These are phyloP conservation scores for Myxozyma neglecta DNA, from an alignment of 805 yeast genomes.

Conservation along the genomic window DNA sequence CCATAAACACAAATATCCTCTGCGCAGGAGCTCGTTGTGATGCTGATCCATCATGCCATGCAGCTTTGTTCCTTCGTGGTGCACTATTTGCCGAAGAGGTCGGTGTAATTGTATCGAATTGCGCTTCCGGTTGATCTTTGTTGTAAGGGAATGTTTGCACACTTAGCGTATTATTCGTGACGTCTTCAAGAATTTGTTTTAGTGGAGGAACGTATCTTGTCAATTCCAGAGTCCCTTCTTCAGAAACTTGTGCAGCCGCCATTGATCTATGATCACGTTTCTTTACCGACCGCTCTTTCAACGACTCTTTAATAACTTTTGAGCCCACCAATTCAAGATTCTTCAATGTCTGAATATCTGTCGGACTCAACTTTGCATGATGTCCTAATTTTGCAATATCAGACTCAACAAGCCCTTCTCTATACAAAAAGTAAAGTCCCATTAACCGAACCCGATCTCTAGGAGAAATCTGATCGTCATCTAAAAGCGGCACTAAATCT, in stretches of 20 bases:
- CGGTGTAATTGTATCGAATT: neutral
- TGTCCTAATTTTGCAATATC: conserved; percentile 71
- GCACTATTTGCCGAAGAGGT: neutral
- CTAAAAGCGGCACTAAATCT: conserved; percentile 57
- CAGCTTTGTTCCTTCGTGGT: conserved; percentile 23
- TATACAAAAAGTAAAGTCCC: conserved; percentile 68
- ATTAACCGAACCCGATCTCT: conserved; percentile 74
- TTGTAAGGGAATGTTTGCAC: conserved; percentile 68
- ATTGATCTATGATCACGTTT: neutral
- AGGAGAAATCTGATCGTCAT: conserved; percentile 43
- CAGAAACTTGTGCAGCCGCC: neutral
- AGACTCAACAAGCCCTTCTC: conserved; percentile 75
- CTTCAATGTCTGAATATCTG: conserved; percentile 53
- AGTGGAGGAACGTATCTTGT: conserved; percentile 72
- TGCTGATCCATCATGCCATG: conserved; percentile 23
- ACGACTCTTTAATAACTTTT: conserved; percentile 49
- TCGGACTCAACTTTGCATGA: conserved; percentile 50
- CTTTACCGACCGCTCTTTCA: conserved; percentile 47
- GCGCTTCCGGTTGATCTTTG: conserved; percentile 64
- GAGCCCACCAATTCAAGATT: conserved; percentile 62
- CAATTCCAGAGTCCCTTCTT: conserved; percentile 29
- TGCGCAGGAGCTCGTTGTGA: conserved; percentile 47
- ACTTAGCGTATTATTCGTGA: conserved; percentile 52
- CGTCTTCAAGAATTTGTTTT: conserved; percentile 55
- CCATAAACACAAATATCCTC: conserved; percentile 72